Conservation (phyloP, 2,329 filamentous ascomycete genomes). For the Fonsecaea nubica region DNA sequence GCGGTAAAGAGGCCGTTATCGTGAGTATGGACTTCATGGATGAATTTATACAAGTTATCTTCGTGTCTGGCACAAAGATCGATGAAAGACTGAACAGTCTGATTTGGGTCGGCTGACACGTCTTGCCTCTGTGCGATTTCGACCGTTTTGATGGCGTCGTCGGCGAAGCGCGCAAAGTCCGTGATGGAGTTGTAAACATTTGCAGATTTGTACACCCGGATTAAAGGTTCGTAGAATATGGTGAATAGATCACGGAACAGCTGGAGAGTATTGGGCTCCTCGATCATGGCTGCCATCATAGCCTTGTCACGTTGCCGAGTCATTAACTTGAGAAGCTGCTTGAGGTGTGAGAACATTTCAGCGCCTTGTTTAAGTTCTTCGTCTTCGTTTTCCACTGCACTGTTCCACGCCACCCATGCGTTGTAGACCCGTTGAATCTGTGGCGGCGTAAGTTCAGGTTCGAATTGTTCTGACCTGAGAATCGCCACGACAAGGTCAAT, state of each 20-base stretch:
- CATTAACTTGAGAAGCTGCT: conserved; percentile 91
- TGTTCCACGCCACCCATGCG: conserved; percentile 94
- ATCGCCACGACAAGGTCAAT: conserved; percentile 87
- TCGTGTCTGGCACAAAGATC: conserved; percentile 94
- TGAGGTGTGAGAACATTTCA: conserved; percentile 90
- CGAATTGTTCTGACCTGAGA: conserved; percentile 76
- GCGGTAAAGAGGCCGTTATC: conserved; percentile 96
- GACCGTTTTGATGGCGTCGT: conserved; percentile 86
- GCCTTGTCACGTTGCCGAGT: conserved; percentile 91
- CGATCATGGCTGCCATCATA: conserved; percentile 95
- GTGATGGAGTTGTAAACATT: conserved; percentile 98
- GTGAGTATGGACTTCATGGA: conserved; percentile 95
- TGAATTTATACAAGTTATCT: conserved; percentile 97
- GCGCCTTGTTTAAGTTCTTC: conserved; percentile 87
- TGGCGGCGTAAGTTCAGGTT: conserved; percentile 71
- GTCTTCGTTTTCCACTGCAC: conserved; percentile 88
- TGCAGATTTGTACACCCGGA: conserved; percentile 96
- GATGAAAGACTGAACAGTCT: conserved; percentile 97
- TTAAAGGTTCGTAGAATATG: conserved; percentile 97
- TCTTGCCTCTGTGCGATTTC: conserved; percentile 74
- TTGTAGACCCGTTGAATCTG: conserved; percentile 90
- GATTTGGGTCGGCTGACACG: conserved; percentile 92
- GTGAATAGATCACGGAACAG: conserved; percentile 91
- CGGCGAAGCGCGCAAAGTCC: conserved; percentile 90
- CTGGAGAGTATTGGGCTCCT: conserved; percentile 96